Base-by-base conservation (phyloP, 1,139 yeast species). In the Protomyces arabidopsidicola region DNA sequence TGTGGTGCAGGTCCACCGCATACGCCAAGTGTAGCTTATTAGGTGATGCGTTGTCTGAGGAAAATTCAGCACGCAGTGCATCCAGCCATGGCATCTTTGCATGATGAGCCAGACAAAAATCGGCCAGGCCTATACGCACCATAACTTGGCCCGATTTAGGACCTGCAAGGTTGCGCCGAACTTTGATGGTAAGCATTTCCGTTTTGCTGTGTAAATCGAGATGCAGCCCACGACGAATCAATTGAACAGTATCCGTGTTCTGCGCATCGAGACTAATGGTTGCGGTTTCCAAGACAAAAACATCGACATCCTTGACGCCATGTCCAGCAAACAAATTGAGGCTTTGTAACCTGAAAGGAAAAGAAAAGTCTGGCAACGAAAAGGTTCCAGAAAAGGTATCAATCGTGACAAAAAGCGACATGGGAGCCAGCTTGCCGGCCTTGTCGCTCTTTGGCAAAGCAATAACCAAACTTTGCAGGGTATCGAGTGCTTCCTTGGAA, bases 31-130 rank as follows among this genome's bases (percentile, higher is more conserved):
- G 42, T 5, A 27, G 31, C 9, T 27, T 18, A 14, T 18, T 42
- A 36, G 42, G 42, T 14, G 42, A 12, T 5, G 48, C 6, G 1
- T 31, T n/a, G 35, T 50, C 34, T 8, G 18, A n/a, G 3, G 53
- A 16, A 3, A 22, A 50, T n/a, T n/a, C 34, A 14, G 35, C 8
- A 3, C n/a, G 36, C 42, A 59, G 12, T 20, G 45, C n/a, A 4
- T 20, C 53, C 14, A 59, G n/a, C 63, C 63, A 60, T 14, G 54
- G 52, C 63, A 60, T 60, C 31, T 60, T 54, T n/a, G 54, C 31
- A 35, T 20, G 22, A 16, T 45, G 45, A 5, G 34, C 63, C 4
- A 53, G 2, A 3, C 45, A 50, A 2, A 39, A 16, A 20, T 58
- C 62, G 8, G 55, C 42, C n/a, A 58, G 34, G 10, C 48, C 56